Conservation (phyloP, 768 basidiomycete species). For the Boletus huronensis region DNA sequence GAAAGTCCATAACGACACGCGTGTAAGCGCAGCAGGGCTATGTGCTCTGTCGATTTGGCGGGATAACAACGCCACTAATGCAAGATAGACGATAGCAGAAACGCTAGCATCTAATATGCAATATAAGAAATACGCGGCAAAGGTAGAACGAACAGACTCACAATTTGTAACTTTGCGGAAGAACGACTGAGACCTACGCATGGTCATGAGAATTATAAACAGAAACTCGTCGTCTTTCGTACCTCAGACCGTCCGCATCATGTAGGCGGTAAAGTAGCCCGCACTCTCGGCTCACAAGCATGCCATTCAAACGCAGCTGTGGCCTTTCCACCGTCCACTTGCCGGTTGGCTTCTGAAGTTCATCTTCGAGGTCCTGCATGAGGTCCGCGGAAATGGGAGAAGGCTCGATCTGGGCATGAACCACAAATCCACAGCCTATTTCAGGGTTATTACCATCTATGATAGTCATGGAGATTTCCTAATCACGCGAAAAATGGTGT, state of each 20-base stretch:
- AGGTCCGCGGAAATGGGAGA: conserved; percentile 47
- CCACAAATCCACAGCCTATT: conserved; percentile 59
- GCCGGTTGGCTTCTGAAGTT: conserved; percentile 72
- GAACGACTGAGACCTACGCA: conserved; percentile 52
- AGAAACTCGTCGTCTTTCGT: conserved; percentile 7
- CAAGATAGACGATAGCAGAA: conserved; percentile 62
- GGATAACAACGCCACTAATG: conserved; percentile 61
- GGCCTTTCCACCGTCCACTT: conserved; percentile 56
- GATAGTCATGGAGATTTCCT: neutral
- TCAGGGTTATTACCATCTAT: conserved; percentile 46
- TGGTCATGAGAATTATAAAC: neutral
- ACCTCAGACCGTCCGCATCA: conserved; percentile 71
- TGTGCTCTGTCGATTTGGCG: conserved; percentile 74
- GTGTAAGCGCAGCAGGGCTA: conserved; percentile 73
- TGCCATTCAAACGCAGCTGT: conserved; percentile 54
- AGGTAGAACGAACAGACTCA: conserved; percentile 25
- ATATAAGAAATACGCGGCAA: conserved; percentile 3
- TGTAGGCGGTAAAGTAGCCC: conserved; percentile 68
- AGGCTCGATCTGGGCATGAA: conserved; percentile 64
- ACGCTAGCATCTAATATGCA: conserved; percentile 62
- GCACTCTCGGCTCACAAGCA: conserved; percentile 77
- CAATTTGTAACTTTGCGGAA: conserved; percentile 74
- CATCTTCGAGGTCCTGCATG: conserved; percentile 71
- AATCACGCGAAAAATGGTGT: neutral
- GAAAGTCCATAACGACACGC: conserved; percentile 82